Conservation (phyloP, 208 protist genomes). For the Plasmodiophora brassicae region DNA sequence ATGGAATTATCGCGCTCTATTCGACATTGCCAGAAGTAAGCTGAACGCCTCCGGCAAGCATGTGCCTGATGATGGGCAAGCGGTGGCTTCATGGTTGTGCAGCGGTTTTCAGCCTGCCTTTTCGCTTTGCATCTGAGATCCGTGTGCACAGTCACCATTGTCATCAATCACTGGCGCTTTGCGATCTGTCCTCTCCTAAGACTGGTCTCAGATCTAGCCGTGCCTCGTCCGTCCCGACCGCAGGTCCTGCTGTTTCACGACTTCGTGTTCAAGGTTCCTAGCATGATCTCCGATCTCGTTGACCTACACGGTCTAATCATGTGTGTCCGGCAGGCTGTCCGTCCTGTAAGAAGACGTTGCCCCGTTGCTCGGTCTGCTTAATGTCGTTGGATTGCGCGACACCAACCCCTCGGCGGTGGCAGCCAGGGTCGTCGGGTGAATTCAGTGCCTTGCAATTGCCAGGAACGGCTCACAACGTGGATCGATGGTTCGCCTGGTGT, state of each 20-base stretch:
- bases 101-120: neutral
- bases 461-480: neutral
- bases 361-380: neutral
- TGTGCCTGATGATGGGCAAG: neutral
- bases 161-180: neutral
- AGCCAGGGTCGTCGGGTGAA: neutral
- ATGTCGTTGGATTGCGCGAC: neutral
- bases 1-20: neutral
- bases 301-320: neutral
- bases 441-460: neutral
- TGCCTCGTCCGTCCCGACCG: neutral
- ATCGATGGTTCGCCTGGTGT: neutral
- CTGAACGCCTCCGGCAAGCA: neutral
- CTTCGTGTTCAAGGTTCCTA: neutral
- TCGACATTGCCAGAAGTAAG: slow-evolving; percentile 23
- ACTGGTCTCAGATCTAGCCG: neutral
- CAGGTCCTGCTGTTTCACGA: neutral
- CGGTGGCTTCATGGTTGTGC: neutral
- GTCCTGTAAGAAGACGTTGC: slow-evolving; percentile 3
- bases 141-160: slow-evolving; percentile 1
- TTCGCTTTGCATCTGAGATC: neutral
- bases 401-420: neutral
- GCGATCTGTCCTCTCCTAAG: neutral
- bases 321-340: neutral
- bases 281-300: neutral